Conservation (phyloP, 2,329 filamentous ascomycete genomes). For the Thelonectria discophora region DNA sequence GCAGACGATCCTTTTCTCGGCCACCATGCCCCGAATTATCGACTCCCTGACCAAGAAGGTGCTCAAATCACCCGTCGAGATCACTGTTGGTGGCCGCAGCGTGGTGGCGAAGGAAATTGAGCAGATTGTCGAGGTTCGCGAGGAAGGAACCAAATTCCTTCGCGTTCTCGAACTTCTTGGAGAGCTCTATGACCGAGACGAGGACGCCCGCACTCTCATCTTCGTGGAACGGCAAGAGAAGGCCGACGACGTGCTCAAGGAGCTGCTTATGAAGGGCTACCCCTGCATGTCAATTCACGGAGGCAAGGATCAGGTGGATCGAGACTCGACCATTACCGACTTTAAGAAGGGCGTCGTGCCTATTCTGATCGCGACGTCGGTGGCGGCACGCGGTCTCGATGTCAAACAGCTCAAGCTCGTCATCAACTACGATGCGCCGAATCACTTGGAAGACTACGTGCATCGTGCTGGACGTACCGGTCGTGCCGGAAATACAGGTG, state of each 20-base stretch:
- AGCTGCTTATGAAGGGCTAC: constrained; percentile 84
- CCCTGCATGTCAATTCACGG: constrained; percentile 94
- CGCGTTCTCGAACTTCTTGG: constrained; percentile 87
- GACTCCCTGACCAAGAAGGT: constrained; percentile 90
- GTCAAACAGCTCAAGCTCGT: constrained; percentile 96
- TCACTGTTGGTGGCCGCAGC: constrained; percentile 88
- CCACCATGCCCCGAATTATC: constrained; percentile 94
- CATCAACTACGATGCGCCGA: constrained; percentile 93
- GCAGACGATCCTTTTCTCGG: constrained; percentile 95
- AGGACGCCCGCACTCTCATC: constrained; percentile 88
- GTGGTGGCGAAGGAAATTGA: constrained; percentile 92
- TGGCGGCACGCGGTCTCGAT: constrained; percentile 93
- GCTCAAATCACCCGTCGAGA: constrained; percentile 84
- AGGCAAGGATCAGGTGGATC: constrained; percentile 91
- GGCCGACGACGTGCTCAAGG: constrained; percentile 80
- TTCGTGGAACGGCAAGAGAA: constrained; percentile 95
- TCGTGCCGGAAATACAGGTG: constrained; percentile 92
- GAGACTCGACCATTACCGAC: constrained; percentile 89
- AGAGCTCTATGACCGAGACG: constrained; percentile 84
- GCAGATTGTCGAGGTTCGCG: constrained; percentile 88
- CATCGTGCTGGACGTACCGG: constrained; percentile 94
- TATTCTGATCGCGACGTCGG: constrained; percentile 92
- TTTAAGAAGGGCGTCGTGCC: constrained; percentile 93
- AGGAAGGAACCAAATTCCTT: constrained; percentile 83
- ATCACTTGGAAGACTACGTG: constrained; percentile 96